Conservation (phyloP, 192 early-diverging fungal genomes). For the Coemansia sp. region DNA sequence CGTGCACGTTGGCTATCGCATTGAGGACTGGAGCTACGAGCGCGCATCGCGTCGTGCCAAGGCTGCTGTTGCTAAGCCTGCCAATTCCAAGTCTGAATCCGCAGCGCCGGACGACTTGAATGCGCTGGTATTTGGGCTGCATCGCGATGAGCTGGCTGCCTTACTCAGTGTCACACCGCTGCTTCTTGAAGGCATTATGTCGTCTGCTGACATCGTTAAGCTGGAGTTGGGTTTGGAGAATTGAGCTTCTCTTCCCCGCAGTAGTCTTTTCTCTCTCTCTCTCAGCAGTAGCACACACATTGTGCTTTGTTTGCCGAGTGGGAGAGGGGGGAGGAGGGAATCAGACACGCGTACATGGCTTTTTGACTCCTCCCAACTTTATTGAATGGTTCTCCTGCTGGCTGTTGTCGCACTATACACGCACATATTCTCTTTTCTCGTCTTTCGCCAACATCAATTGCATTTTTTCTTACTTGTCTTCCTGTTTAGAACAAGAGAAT, state of each 20-base stretch:
- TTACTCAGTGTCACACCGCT: slow-evolving; percentile 18
- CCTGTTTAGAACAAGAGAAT: too few species aligned
- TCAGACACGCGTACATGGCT: too few species aligned
- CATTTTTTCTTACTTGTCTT: too few species aligned
- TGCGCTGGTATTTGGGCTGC: slow-evolving; percentile 26
- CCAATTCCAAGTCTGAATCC: not conserved
- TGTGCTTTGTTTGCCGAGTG: too few species aligned
- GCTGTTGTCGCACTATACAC: too few species aligned
- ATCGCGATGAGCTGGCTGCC: slow-evolving; percentile 18
- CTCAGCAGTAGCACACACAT: too few species aligned
- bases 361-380: too few species aligned
- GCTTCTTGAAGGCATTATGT: slow-evolving; percentile 12
- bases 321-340: too few species aligned
- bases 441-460: too few species aligned
- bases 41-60: not conserved
- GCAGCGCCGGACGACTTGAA: slow-evolving; percentile 7
- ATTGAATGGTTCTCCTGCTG: too few species aligned
- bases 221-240: slow-evolving; percentile 12
- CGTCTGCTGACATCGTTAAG: not conserved
- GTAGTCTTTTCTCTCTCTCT: not conserved
- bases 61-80: not conserved
- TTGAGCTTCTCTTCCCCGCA: slow-evolving; percentile 3
- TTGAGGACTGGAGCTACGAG: slow-evolving; percentile 19
- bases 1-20: slow-evolving; percentile 19
- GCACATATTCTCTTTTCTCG: too few species aligned